A percentile compares a stretch with the other conserved stretches of the same genome.
phyloP scores from a whole-genome alignment of 2,329 filamentous ascomycete species.

The Exophiala dermatitidis region DNA sequence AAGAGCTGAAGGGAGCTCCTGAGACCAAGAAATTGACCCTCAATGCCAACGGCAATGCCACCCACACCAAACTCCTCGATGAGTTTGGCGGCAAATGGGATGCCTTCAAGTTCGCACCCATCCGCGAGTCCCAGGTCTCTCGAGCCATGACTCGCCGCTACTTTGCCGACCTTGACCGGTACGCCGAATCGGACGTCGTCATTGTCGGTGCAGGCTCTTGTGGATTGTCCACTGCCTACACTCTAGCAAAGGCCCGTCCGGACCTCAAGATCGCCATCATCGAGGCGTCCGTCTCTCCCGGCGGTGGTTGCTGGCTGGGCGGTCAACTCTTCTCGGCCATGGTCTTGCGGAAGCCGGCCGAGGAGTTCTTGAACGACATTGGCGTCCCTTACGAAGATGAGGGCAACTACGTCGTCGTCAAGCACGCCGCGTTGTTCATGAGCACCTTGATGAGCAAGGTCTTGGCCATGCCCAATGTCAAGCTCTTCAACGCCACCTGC shows the following conservation, averaged over 20 bases:
- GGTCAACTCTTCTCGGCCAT: slow-evolving; percentile 93
- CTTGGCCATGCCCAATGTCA: slow-evolving; percentile 77
- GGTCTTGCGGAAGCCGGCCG: slow-evolving; percentile 89
- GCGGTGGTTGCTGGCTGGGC: slow-evolving; percentile 84
- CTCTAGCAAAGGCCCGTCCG: slow-evolving; percentile 72
- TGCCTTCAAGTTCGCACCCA: slow-evolving; percentile 71
- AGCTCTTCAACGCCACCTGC: slow-evolving; percentile 90
- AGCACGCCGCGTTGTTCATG: slow-evolving; percentile 89
- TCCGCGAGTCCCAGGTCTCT: slow-evolving; percentile 86
- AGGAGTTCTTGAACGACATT: slow-evolving; percentile 72
- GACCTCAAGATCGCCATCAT: slow-evolving; percentile 89
- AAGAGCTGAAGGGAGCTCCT: slow-evolving; percentile 32
- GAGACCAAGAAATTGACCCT: slow-evolving; percentile 42
- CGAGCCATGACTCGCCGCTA: slow-evolving; percentile 91
- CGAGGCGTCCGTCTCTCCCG: slow-evolving; percentile 76
- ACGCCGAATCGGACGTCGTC: slow-evolving; percentile 89
- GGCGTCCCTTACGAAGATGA: slow-evolving; percentile 84
- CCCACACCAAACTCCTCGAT: slow-evolving; percentile 45
- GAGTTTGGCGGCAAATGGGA: slow-evolving; percentile 73
- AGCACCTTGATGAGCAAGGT: slow-evolving; percentile 79
- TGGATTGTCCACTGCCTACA: slow-evolving; percentile 76
- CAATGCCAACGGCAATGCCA: slow-evolving; percentile 28
- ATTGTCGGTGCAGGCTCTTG: slow-evolving; percentile 88
- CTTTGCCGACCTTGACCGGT: slow-evolving; percentile 80
- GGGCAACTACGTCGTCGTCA: slow-evolving; percentile 81